These are phyloP conservation scores for Linnemannia zychae DNA, from an alignment of 192 early-diverging fungal species.

Conservation along the genomic window DNA sequence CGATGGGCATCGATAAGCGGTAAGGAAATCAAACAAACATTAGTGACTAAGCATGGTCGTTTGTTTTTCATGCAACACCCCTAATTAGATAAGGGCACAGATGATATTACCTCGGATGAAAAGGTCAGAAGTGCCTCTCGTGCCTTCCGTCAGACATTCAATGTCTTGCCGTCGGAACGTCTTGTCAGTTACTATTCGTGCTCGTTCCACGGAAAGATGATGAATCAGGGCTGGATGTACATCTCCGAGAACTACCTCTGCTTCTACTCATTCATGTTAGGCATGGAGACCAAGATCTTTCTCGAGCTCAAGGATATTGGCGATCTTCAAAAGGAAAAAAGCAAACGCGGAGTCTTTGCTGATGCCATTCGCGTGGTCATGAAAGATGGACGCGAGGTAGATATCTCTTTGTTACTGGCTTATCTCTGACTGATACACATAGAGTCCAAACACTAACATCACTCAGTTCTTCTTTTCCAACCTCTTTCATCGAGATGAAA, in stretches of 20 bases:
- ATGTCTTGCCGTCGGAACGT: constrained; percentile 82
- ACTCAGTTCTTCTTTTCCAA: constrained; percentile 89
- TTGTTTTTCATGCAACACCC: constrained; percentile 1
- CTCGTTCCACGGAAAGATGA: constrained; percentile 83
- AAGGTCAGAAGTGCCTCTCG: constrained; percentile 90
- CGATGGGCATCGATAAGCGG: not conserved
- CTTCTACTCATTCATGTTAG: constrained; percentile 96
- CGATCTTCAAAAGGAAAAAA: constrained; percentile 88
- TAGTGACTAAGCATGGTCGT: not conserved
- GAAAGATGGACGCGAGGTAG: constrained; percentile 82
- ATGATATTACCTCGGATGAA: constrained; percentile 87
- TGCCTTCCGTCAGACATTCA: constrained; percentile 91
- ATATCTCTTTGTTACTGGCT: too few relatives aligned
- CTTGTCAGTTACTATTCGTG: constrained; percentile 98
- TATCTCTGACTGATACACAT: too few relatives aligned
- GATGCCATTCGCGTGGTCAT: constrained; percentile 91
- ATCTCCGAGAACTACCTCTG: constrained; percentile 92
- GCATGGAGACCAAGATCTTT: constrained; percentile 91
- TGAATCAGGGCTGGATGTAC: constrained; percentile 98
- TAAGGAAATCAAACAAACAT: constrained; percentile 1
- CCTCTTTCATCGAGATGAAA: constrained; percentile 97
- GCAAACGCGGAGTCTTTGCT: constrained; percentile 90
- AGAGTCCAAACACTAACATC: constrained; percentile 30
- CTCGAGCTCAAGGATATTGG: constrained; percentile 94
- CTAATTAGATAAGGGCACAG: constrained; percentile 73